Evolutionary conservation across 495 filamentous ascomycete genomes (phyloP), one percentile per base, ranked within the genome.

Genomic region (Podospora australis): DNA sequence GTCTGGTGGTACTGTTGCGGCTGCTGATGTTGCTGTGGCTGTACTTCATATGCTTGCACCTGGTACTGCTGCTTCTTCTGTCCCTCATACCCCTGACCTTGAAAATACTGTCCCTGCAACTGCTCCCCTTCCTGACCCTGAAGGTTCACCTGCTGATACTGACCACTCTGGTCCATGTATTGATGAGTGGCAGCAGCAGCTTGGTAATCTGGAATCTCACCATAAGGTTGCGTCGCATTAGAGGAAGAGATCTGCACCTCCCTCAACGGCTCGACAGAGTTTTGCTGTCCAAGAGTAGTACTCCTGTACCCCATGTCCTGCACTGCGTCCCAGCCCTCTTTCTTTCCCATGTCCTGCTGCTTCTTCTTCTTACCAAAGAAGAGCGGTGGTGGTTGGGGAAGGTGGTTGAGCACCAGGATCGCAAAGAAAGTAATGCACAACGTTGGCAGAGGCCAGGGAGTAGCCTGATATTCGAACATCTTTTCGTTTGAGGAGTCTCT

Each of bases 391-490:
- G 62, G 63, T 35, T 65, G 56, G 1, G 58, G 66, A 2, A 70
- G 16, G 42, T 69, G 65, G 22, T 63, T 67, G 17, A 70, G 22
- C 8, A 66, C 28, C 14, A 71, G 56, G 3, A 70, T 60, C 24
- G 55, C 7, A 20, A 66, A 58, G 39, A 67, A 62, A 17, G 48
- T 47, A 16, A 74, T 50, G 21, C 62, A 56, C 19, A 70, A 57
- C 0, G 59, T 67, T 0, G 67, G 68, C 26, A 73, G 48, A 49
- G 71, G 63, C 70, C 70, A 73, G 0, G 64, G 53, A 21, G 53
- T 64, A 23, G 44, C 41, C 10, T 57, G 44, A 34, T 65, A 67
- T 10, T 42, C 26, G 5, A 50, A 40, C 6, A 53, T 57, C n/a
- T 39, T 56, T 4, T 60, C 48, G 7, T 48, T 10, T n/a, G n/a